Conservation (phyloP, 2,329 filamentous ascomycete genomes). For the Venturia nashicola region DNA sequence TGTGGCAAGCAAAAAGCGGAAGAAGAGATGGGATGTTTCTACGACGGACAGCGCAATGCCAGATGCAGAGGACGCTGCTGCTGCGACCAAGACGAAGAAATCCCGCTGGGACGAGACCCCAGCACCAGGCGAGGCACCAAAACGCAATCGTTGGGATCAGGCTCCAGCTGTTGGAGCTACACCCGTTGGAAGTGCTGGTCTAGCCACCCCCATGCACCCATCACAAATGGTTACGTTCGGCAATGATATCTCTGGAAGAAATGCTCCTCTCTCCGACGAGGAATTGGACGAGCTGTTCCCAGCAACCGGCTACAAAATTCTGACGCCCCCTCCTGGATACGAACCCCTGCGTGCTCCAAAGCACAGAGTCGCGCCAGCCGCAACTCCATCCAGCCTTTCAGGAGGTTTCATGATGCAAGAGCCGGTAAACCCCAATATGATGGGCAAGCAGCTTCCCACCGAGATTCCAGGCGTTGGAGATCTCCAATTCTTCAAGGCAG, state of each 20-base stretch:
- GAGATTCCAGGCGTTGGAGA: conserved; percentile 95
- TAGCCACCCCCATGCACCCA: conserved; percentile 26
- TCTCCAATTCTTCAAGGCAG: conserved; percentile 93
- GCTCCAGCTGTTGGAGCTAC: conserved; percentile 63
- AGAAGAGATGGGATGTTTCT: conserved; percentile 92
- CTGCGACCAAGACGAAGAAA: conserved; percentile 55
- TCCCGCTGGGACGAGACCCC: conserved; percentile 84
- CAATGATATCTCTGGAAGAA: conserved; percentile 67
- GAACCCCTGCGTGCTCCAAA: conserved; percentile 68
- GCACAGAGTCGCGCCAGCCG: conserved; percentile 61
- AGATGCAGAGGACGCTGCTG: conserved; percentile 23
- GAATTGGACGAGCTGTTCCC: conserved; percentile 88
- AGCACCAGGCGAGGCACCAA: conserved; percentile 38
- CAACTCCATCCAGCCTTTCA: conserved; percentile 43
- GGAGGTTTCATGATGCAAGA: conserved; percentile 97
- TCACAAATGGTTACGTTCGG: conserved; percentile 54
- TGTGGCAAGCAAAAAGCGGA: conserved; percentile 42
- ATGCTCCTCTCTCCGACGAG: conserved; percentile 62
- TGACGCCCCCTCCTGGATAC: conserved; percentile 85
- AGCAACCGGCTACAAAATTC: conserved; percentile 80
- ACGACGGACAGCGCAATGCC: conserved; percentile 35
- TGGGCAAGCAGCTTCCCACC: conserved; percentile 83
- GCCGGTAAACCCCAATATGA: conserved; percentile 66
- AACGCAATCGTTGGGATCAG: conserved; percentile 82
- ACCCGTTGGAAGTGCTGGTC: conserved; percentile 42